Percentiles rank a stretch among this genome's conserved stretches.
Conservation (phyloP, 2,329 filamentous ascomycete genomes). For the Neodidymelliopsis sp. region DNA sequence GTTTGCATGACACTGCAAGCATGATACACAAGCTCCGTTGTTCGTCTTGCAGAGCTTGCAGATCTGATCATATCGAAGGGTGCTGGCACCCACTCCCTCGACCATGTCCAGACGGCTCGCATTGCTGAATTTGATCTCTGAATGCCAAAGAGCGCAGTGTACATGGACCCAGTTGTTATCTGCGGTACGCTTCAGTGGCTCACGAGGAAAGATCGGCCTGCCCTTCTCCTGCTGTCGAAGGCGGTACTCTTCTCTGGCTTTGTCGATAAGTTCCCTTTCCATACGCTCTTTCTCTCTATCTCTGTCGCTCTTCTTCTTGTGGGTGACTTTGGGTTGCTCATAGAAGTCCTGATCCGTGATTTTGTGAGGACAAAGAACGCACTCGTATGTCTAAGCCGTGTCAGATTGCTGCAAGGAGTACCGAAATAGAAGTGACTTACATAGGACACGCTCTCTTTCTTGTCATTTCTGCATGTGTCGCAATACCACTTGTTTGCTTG, state of each 20-base stretch:
- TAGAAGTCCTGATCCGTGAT: conserved; percentile 83
- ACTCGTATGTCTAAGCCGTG: conserved; percentile 77
- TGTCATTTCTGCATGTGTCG: conserved; percentile 95
- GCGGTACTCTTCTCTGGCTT: conserved; percentile 81
- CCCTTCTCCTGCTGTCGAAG: conserved; percentile 84
- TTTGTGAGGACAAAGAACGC: conserved; percentile 86
- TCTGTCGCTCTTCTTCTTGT: conserved; percentile 91
- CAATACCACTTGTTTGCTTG: conserved; percentile 84
- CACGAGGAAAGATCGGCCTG: conserved; percentile 82
- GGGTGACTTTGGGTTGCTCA: conserved; percentile 77
- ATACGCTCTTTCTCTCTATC: conserved; percentile 87
- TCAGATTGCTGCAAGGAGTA: conserved; percentile 23
- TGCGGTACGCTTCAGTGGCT: conserved; percentile 90
- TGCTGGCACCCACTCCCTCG: conserved; percentile 78
- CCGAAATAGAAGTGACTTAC: conserved; percentile 60
- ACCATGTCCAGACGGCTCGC: conserved; percentile 82
- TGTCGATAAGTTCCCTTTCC: conserved; percentile 83
- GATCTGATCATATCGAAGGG: conserved; percentile 79
- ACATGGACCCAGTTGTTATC: conserved; percentile 99
- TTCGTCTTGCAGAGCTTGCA: conserved; percentile 85
- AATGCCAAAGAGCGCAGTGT: conserved; percentile 87
- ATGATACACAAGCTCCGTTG: conserved; percentile 81
- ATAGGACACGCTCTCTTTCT: conserved; percentile 90
- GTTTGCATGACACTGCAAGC: conserved; percentile 73
- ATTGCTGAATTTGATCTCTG: conserved; percentile 91